phyloP scores from a whole-genome alignment of 257 asterid genomes.

The Petunia axillaris region DNA sequence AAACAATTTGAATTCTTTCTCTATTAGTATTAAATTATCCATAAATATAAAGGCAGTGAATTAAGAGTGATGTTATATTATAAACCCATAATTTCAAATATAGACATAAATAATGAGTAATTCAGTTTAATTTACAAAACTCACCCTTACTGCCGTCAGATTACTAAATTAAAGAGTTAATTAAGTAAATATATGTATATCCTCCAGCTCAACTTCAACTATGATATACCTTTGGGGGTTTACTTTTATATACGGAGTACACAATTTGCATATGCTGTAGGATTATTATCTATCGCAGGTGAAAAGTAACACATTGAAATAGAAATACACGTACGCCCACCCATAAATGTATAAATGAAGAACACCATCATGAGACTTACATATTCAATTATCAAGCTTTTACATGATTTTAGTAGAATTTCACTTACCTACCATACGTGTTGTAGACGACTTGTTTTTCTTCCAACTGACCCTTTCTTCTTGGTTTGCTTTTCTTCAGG shows the following conservation, averaged over 20 bases:
- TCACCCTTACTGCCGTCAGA: too few relatives aligned
- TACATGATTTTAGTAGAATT: slow-evolving; percentile 17
- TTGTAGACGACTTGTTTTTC: neutral
- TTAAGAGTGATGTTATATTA: too few relatives aligned
- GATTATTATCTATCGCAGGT: neutral
- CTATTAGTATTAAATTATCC: neutral
- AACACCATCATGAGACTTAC: neutral
- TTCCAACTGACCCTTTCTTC: neutral
- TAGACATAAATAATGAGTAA: too few relatives aligned
- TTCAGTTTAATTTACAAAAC: too few relatives aligned
- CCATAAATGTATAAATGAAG: neutral
- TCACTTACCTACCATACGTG: slow-evolving; percentile 11
- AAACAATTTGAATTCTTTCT: slow-evolving; percentile 4
- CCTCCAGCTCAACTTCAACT: neutral
- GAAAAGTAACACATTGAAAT: slow-evolving; percentile 13
- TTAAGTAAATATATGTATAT: too few relatives aligned
- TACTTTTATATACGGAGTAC: neutral
- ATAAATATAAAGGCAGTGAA: neutral
- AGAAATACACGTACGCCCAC: neutral
- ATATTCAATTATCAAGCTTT: neutral
- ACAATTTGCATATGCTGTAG: neutral
- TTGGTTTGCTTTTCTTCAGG: neutral
- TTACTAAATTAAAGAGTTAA: too few relatives aligned
- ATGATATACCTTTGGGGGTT: neutral
- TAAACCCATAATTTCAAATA: too few relatives aligned